A percentile compares a stretch with the other conserved stretches of the same genome.
These are phyloP conservation scores for Colletotrichum shisoi DNA, from an alignment of 2,329 filamentous ascomycete species.

Conservation along the genomic window DNA sequence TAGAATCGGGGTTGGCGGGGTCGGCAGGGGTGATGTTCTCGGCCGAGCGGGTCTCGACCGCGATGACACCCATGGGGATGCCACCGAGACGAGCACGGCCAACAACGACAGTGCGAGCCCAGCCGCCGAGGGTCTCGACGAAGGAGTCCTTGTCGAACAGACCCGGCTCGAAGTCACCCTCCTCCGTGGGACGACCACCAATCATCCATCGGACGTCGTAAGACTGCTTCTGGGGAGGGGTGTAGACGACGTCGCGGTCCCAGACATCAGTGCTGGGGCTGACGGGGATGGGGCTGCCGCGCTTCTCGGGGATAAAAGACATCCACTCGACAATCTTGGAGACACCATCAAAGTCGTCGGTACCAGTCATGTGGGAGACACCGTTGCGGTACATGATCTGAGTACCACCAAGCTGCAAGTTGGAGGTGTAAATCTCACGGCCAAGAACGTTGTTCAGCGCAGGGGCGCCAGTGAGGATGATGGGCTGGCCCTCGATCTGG, in stretches of 20 bases:
- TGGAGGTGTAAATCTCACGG: slow-evolving; percentile 98
- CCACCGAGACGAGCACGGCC: slow-evolving; percentile 95
- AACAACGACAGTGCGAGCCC: slow-evolving; percentile 95
- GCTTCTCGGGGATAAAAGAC: slow-evolving; percentile 95
- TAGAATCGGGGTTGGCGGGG: slow-evolving; percentile 97
- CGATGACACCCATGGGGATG: slow-evolving; percentile 98
- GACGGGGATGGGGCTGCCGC: slow-evolving; percentile 91
- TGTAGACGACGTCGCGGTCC: slow-evolving; percentile 92
- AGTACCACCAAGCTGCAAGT: slow-evolving; percentile 98
- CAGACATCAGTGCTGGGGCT: slow-evolving; percentile 83
- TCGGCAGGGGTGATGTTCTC: slow-evolving; percentile 98
- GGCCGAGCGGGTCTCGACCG: slow-evolving; percentile 91
- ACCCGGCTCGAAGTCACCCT: slow-evolving; percentile 79
- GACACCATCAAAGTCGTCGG: slow-evolving; percentile 96
- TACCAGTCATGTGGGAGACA: slow-evolving; percentile 98
- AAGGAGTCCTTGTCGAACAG: slow-evolving; percentile 98
- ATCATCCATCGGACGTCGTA: slow-evolving; percentile 97
- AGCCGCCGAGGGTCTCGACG: slow-evolving; percentile 93
- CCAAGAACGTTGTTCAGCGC: slow-evolving; percentile 98
- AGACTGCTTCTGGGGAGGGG: slow-evolving; percentile 79
- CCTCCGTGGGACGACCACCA: slow-evolving; percentile 81
- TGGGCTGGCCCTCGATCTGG: slow-evolving; percentile 97
- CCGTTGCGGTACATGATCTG: slow-evolving; percentile 99
- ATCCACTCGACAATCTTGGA: slow-evolving; percentile 98
- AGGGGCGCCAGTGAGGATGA: slow-evolving; percentile 96